phyloP scores from a whole-genome alignment of 2,329 filamentous ascomycete species.

The Mycocentrospora acerina region DNA sequence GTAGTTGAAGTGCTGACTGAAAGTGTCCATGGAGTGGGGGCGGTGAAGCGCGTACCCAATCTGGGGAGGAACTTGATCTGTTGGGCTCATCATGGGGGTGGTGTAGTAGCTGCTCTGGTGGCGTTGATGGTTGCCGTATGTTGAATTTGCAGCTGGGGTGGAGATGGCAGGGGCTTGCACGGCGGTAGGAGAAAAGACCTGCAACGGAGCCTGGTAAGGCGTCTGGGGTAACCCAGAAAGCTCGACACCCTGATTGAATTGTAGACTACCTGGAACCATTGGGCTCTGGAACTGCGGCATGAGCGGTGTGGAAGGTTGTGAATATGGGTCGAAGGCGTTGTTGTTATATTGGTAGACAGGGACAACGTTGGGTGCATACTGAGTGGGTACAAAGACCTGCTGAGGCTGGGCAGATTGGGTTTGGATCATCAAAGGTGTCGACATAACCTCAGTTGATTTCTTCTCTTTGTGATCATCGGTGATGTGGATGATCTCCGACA shows the following conservation, averaged over 20 bases:
- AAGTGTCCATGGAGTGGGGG: slow-evolving; percentile 29
- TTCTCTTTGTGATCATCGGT: slow-evolving; percentile 92
- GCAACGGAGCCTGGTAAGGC: slow-evolving; percentile 7
- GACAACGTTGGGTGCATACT: slow-evolving; percentile 9
- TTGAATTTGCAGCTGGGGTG: slow-evolving; percentile 9
- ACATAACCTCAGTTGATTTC: slow-evolving; percentile 25
- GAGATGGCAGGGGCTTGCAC: slow-evolving; percentile 3
- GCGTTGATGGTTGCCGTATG: slow-evolving; percentile 20
- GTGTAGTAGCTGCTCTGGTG: slow-evolving; percentile 20
- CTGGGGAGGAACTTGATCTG: slow-evolving; percentile 14
- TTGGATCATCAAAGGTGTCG: slow-evolving; percentile 3
- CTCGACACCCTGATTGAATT: slow-evolving; percentile 14
- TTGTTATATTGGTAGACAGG: slow-evolving; percentile 25
- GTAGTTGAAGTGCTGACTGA: slow-evolving; percentile 19
- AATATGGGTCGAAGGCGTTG: slow-evolving; percentile 25
- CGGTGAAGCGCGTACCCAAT: slow-evolving; percentile 22
- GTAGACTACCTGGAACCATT: slow-evolving; percentile 19
- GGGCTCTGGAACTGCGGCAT: slow-evolving; percentile 20
- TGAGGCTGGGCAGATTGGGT: no score
- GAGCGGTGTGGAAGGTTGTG: slow-evolving; percentile 31
- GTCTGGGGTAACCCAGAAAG: slow-evolving; percentile 8
- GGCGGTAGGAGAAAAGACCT: no score
- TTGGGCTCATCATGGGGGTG: slow-evolving; percentile 26
- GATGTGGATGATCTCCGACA: slow-evolving; percentile 82
- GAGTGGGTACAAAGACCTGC: slow-evolving; percentile 16